Base-by-base conservation (phyloP, 1,139 yeast species). In the Taphrina deformans region DNA sequence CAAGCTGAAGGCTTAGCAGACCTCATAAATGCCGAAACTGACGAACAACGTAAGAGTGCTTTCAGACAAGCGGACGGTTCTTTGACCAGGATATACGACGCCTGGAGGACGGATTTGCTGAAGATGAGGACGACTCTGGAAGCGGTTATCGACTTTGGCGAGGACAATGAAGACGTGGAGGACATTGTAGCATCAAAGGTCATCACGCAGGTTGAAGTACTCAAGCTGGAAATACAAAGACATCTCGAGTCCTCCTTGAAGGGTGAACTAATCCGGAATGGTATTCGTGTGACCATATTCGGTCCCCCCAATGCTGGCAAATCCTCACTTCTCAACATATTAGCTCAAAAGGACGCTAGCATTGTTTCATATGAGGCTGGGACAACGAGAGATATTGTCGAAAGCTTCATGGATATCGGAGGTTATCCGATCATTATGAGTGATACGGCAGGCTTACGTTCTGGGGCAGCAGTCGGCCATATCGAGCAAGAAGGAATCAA, bases 221-320 rank as follows among this genome's bases (percentile, higher is more conserved):
- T 90, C 10, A 75, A 79, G 23, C 4, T 4, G 0, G 85, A 86
- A 40, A 79, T 92, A 6, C 69, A 71, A 0, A 67, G 71, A 1
- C 88, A 86, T 71, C 71, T 69, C 26, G 56, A 74, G 1, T 83
- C 79, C 68, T 83, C 86, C 3, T 78, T 80, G 52, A 77, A 85
- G 60, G 84, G 95, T 0, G 88, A 86, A 69, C 77, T 92, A 0
- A 76, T 93, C 21, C 75, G 87, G 55, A 80, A 82, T 27, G 99
- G 99, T 0, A 84, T 93, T 50, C 84, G 83, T 68, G 73, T 92
- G 48, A 85, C 87, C 0, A 77, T 93, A 23, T 71, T 92, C 23
- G 99, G 99, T 0, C 96, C 96, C 3, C 97, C 99, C 0, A 93
- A 93, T 75, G 97, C 97, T 0, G 99, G 99, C 0, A 93, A 93